Conservation (phyloP, 1,139 yeast species). For the Suhomyces taliae region DNA sequence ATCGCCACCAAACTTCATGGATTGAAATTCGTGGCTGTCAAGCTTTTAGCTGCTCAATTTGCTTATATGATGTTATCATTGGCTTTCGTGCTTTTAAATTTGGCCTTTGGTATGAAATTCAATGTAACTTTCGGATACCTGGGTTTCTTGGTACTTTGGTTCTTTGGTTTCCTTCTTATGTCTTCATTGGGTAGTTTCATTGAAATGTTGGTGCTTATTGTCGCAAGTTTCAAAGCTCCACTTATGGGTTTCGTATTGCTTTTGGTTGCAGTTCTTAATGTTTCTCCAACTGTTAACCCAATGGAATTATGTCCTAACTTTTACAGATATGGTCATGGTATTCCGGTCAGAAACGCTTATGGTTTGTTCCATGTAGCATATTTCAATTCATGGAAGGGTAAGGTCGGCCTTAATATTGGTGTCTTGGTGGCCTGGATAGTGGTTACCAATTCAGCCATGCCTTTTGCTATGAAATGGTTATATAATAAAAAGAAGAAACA, state of each 20-base stretch:
- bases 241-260: constrained; percentile 50
- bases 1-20: constrained; percentile 36
- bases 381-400: constrained; percentile 45
- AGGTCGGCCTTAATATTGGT: constrained; percentile 49
- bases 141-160: constrained; percentile 54
- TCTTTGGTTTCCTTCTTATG: constrained; percentile 44
- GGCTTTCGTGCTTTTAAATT: constrained; percentile 40
- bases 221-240: constrained; percentile 39
- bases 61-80: constrained; percentile 44
- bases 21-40: constrained; percentile 36
- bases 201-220: constrained; percentile 41
- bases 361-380: constrained; percentile 48
- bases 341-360: constrained; percentile 51
- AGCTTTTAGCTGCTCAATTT: constrained; percentile 42
- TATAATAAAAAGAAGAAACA: constrained; percentile 17
- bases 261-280: constrained; percentile 43
- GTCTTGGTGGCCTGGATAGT: constrained; percentile 50
- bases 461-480: constrained; percentile 36
- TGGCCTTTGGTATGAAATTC: constrained; percentile 44
- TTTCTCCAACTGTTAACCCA: constrained; percentile 51
- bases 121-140: constrained; percentile 39
- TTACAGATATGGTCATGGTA: constrained; percentile 52
- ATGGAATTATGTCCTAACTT: constrained; percentile 45
- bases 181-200: constrained; percentile 53
- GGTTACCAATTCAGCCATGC: constrained; percentile 36